Evolutionary conservation across 2,329 filamentous ascomycete species (phyloP).

Genomic region (Cyclaneusma minus): DNA sequence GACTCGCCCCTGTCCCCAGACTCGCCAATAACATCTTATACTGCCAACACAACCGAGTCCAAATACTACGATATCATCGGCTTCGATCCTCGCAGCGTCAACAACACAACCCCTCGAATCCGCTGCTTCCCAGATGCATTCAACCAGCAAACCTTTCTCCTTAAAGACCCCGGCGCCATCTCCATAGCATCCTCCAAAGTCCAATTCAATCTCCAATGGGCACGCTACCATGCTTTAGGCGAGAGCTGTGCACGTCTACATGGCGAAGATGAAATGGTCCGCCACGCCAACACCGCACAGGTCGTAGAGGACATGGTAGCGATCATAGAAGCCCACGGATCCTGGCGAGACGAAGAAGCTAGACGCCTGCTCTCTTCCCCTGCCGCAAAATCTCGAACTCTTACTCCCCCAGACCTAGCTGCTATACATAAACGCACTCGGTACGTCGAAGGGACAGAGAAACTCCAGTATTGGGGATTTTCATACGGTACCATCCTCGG

Average conservation of each 20-base stretch:
- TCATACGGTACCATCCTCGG: slow-evolving; percentile 31
- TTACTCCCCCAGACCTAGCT: no score
- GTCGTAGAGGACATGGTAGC: slow-evolving; percentile 33
- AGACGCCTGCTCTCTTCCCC: slow-evolving; percentile 4
- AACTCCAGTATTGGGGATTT: slow-evolving; percentile 32
- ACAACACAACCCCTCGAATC: slow-evolving; percentile 18
- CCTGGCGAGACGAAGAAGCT: slow-evolving; percentile 17
- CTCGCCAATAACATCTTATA: not conserved
- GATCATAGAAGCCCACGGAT: slow-evolving; percentile 26
- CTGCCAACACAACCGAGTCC: slow-evolving; percentile 3
- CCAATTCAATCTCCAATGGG: slow-evolving; percentile 9
- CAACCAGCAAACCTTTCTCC: slow-evolving; percentile 5
- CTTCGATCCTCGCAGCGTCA: slow-evolving; percentile 26
- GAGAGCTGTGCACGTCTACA: slow-evolving; percentile 9
- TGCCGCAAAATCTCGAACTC: no score
- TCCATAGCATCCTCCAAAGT: slow-evolving; percentile 6
- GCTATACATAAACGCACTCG: no score
- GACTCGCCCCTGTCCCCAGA: slow-evolving; percentile 8
- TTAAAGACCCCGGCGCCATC: slow-evolving; percentile 7
- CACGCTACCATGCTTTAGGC: slow-evolving; percentile 9
- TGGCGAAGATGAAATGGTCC: slow-evolving; percentile 11
- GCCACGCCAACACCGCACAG: slow-evolving; percentile 27
- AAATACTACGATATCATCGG: slow-evolving; percentile 23
- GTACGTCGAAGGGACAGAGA: no score
- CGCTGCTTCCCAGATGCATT: slow-evolving; percentile 18